Conservation (phyloP, 1,284 basidiomycete genomes). For the Inonotus obliquus region DNA sequence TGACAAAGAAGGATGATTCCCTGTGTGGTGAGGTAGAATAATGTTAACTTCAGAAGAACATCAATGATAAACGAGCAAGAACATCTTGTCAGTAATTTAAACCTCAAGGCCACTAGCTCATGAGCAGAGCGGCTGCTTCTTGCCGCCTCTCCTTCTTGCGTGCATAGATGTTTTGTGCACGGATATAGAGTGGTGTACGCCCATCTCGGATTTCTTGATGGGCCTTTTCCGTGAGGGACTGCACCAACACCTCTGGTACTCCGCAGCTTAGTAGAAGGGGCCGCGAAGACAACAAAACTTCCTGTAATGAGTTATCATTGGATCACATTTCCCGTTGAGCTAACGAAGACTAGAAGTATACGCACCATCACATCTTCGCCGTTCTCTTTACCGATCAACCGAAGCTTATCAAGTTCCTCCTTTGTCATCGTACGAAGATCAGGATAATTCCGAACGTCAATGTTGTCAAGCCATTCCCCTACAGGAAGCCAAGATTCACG, state of each 20-base stretch:
- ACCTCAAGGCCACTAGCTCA: too few species aligned
- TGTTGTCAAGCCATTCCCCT: constrained; percentile 39
- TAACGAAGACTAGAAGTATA: not conserved
- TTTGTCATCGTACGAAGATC: constrained; percentile 31
- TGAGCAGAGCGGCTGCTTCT: not conserved
- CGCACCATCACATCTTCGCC: constrained; percentile 37
- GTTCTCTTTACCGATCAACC: constrained; percentile 30
- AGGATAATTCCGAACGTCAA: constrained; percentile 24
- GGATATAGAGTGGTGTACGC: constrained; percentile 43
- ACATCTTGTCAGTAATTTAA: too few species aligned
- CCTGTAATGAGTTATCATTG: constrained; percentile 32
- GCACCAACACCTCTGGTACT: constrained; percentile 44
- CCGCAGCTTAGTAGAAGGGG: constrained; percentile 63
- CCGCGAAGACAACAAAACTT: constrained; percentile 58
- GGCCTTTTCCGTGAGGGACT: constrained; percentile 47
- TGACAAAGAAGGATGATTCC: too few species aligned
- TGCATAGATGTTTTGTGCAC: constrained; percentile 55
- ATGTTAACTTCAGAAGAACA: too few species aligned
- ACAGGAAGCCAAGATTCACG: constrained; percentile 55
- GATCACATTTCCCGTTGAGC: not conserved
- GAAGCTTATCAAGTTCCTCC: constrained; percentile 19
- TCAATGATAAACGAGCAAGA: too few species aligned
- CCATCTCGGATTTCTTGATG: constrained; percentile 48
- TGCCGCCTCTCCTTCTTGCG: constrained; percentile 36
- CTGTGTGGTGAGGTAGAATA: too few species aligned